Base-by-base conservation (phyloP, 352 stramenopile genomes). In the Globisporangium recalcitrans region DNA sequence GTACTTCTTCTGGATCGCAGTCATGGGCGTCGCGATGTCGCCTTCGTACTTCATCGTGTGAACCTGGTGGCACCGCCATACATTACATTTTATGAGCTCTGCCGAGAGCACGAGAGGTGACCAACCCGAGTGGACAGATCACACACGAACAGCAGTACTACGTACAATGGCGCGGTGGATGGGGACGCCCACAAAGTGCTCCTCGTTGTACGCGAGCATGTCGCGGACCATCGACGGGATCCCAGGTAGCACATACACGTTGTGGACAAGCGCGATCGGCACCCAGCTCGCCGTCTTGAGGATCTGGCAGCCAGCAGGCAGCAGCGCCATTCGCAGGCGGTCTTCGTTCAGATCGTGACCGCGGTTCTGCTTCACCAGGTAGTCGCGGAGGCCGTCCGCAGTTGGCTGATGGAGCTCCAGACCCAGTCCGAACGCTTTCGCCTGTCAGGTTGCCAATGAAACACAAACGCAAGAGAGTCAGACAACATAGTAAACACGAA, bases 241-340 rank as follows among this genome's bases (percentile, higher is more conserved):
- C 4, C 86, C 86, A 1, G 86, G 86, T 6, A 95, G 70, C 40
- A 95, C 80, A 65, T 93, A 93, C 24, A 95, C 82, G 59, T 95
- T 95, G 53, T 91, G 62, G 22, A 93, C 70, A 9, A 87, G 71
- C 9, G 83, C 84, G 26, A 95, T 82, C 0, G 86, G 86, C 13
- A 88, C 84, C 86, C 85, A 93, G 51, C 71, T 78, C 16, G 72
- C 71, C 0, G 80, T 89, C 19, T 59, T 63, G 13, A 91, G 67
- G 0, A 82, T 68, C 29, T 87, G 71, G 62, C 82, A 90, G 27
- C 73, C 77, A 49, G 61, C 63, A 16, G 85, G 85, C 5, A 94
- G 70, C 58, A 87, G 60, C 27, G 82, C 82, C 85, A 94, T 94
- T 19, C 82, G 76, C 64, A 85, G 78, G 34, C 75, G 72, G 58